Evolutionary conservation across 1,284 basidiomycete genomes (phyloP), one percentile per base, ranked within the genome.

Genomic region (Flammula alnicola): DNA sequence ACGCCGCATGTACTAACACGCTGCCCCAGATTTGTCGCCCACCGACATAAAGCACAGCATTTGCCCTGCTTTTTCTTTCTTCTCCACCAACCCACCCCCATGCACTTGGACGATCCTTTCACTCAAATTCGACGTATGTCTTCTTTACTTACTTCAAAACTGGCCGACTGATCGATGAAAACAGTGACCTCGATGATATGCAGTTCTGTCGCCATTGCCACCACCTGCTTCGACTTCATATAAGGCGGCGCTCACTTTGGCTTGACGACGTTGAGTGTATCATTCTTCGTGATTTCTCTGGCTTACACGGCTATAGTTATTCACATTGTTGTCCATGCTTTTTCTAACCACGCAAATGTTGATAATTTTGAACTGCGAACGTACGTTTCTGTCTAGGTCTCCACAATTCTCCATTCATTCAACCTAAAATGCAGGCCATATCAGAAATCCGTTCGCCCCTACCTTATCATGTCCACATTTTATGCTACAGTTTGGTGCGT

Each of bases 401-500:
- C 25, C 19, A 35, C 14, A 26, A 14, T 32, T n/a, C 31, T 10
- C 22, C 3, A 11, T 31, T 10, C 10, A 17, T 17, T 11, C 32
- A 20, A n/a, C 10, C 17, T 36, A n/a, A 49, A 16, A 10, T 37
- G 16, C 9, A 45, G 40, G 35, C 19, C n/a, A 22, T 46, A 47
- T 43, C 26, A 26, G 25, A 30, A 37, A 14, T 44, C 74, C 25
- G 66, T 66, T n/a, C 67, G 70, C 4, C 75, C 75, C 58, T 77
- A 78, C 56, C 57, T 77, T 40, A 72, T 78, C 64, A 71, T 71
- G 8, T 61, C 59, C 9, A 63, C 67, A 4, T 78, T 78, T 54
- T 78, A 76, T 56, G 49, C 60, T 17, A 66, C 72, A 32, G 70
- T 77, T 40, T 79, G 75, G 77, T 74, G 52, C n/a, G 68, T 50